Base-by-base conservation (phyloP, 441 rosid genomes). In the Arabidopsis hybrid region DNA sequence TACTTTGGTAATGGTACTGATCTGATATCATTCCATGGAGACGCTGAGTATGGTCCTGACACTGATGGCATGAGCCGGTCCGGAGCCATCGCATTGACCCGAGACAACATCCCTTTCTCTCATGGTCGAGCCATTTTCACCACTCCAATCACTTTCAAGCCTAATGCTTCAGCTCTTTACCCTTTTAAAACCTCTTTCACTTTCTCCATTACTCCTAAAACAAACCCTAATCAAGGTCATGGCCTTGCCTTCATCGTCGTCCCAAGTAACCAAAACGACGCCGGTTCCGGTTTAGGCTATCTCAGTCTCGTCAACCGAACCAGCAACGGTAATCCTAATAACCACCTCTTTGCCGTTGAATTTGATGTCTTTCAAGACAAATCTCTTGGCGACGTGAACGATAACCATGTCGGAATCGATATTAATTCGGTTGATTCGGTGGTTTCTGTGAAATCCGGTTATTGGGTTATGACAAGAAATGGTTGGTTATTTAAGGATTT, bases 141-240 rank as follows among this genome's bases (percentile, higher is more conserved):
- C 29, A 60, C 17, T 8, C 81, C 72, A 64, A 69, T 83, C 39
- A 69, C 57, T 39, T 72, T 68, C 16, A 83, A 72, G n/a, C 39
- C 77, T 0, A 58, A 67, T 3, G 60, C 75, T 26, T 57, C 85
- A 1, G 9, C 57, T 34, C 29, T 71, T 17, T 61, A 57, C 50
- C 78, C 84, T 57, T 83, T 83, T n/a, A 60, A 55, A 56, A 78
- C 83, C 8, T 75, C 85, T 38, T 83, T 80, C 58, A 78, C 79
- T 47, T 83, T 83, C 80, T 69, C 79, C 36, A 78, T 78, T 31
- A 78, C 77, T 52, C 70, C 77, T 2, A 70, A 75, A 4, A 17
- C 77, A 43, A 72, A 69, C n/a, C 77, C 51, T 9, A 64, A 10
- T 12, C 69, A 77, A 0, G 73, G 83, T 56, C 83, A 80, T 14